Evolutionary conservation across 2,329 filamentous ascomycete species (phyloP), one percentile per base, ranked within the genome.

Genomic region (Apiospora saccharicola): DNA sequence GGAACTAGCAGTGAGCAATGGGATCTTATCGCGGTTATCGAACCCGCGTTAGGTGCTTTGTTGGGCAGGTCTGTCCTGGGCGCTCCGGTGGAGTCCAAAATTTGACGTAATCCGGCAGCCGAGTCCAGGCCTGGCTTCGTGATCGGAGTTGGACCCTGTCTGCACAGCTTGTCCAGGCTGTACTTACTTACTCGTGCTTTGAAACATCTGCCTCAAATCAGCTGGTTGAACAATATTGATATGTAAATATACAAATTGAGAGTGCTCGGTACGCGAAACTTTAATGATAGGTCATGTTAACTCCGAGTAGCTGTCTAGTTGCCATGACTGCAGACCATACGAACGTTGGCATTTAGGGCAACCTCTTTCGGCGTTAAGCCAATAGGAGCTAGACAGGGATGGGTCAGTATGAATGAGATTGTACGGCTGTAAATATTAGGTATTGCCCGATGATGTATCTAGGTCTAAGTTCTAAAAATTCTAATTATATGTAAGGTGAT

Each of bases 381-480:
- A 37, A 22, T 30, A 61, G 14, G 53, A 37, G 53, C 26, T 7
- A 61, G 53, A 37, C 53, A 61, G 7, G 30, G 53, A 22, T 30
- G 34, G 53, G 53, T 30, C 53, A 37, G 53, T 7, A 34, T 12
- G 16, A 7, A 37, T 61, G 10, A 34, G 16, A 61, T 7, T 61
- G 53, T 34, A 61, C 37, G 46, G 16, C 5, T 37, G 53, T 61
- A 34, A 61, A 61, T 8, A 61, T 61, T 61, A n/a, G n/a, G n/a
- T n/a, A 61, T 61, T 10, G 22, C 34, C 30, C 41, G 53, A 12
- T n/a, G 41, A n/a, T 64, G 30, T 57, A 30, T 51, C 19, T 64
- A 64, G 19, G 30, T 64, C 57, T 64, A 64, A 64, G 34, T 30
- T 41, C 57, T 64, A 41, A 64, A n/a, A 44, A n/a, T 22, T 64